phyloP scores from a whole-genome alignment of 257 asterid genomes.

The Agastache rugosa region DNA sequence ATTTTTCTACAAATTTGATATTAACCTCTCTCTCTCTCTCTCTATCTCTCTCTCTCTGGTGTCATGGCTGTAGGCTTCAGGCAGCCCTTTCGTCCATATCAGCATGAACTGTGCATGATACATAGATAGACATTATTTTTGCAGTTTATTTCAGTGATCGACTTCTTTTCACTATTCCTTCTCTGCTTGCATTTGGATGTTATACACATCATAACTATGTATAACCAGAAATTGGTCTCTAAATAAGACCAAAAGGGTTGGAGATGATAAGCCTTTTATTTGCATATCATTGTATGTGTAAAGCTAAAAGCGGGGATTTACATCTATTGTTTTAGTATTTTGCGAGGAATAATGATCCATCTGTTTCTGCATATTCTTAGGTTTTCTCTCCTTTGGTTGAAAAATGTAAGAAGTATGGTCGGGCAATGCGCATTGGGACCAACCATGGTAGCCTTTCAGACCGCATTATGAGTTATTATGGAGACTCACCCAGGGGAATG shows the following conservation, averaged over 20 bases:
- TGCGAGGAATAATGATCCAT: background rate
- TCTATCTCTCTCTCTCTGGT: conserved; percentile 36
- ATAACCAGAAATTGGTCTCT: background rate
- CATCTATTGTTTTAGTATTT: background rate
- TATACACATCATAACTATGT: background rate
- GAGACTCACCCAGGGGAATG: conserved; percentile 99
- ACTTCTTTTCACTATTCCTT: background rate
- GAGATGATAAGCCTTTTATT: background rate
- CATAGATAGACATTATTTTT: background rate
- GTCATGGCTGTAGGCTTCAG: conserved; percentile 33
- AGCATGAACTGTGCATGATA: conserved; percentile 32
- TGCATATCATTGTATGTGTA: background rate
- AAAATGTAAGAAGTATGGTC: conserved; percentile 91
- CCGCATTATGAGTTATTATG: conserved; percentile 96
- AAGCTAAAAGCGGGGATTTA: background rate
- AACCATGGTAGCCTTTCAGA: conserved; percentile 99
- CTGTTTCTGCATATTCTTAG: conserved; percentile 42
- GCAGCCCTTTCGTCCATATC: background rate
- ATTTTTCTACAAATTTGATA: background rate
- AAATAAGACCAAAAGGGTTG: background rate
- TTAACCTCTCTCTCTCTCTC: conserved; percentile 23
- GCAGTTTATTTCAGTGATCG: background rate
- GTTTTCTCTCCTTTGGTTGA: conserved; percentile 97
- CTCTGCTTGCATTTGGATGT: conserved; percentile 4
- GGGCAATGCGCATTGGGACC: conserved; percentile 98